Conservation (phyloP, 2,329 filamentous ascomycete genomes). For the Aureobasidium sp. region DNA sequence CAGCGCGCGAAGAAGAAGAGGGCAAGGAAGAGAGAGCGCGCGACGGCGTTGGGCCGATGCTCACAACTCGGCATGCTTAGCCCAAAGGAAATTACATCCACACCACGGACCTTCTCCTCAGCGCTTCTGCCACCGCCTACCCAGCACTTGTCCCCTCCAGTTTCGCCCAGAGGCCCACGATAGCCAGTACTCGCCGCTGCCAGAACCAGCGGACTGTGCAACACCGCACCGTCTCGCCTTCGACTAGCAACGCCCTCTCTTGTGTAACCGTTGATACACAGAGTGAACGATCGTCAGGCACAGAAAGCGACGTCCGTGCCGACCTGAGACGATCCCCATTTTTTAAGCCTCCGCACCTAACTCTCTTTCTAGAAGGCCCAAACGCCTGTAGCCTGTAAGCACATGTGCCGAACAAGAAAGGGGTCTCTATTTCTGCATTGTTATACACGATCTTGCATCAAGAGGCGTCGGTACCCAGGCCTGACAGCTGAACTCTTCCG, state of each 20-base stretch:
- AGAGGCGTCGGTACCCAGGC: background rate
- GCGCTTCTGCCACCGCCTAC: background rate
- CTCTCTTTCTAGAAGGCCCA: conserved; percentile 13
- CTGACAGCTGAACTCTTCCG: background rate
- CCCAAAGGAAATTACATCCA: conserved; percentile 10
- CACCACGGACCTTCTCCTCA: conserved; percentile 1
- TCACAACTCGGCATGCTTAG: conserved; percentile 7
- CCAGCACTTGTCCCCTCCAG: background rate
- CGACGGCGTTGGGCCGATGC: conserved; percentile 10
- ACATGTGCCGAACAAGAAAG: conserved; percentile 7
- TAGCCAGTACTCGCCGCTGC: background rate
- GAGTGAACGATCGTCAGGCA: conserved; percentile 11
- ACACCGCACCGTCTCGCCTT: background rate
- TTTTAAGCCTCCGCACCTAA: conserved; percentile 12
- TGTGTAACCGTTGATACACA: conserved; percentile 8
- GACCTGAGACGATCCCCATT: conserved; percentile 3
- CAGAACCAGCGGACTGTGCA: background rate
- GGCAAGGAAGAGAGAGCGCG: conserved; percentile 4
- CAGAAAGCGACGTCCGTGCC: background rate
- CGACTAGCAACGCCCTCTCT: background rate
- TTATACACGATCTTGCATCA: background rate
- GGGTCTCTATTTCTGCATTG: conserved; percentile 8
- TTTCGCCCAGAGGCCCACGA: background rate
- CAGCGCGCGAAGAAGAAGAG: conserved; percentile 11
- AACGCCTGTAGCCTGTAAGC: background rate